Evolutionary conservation across 2,329 filamentous ascomycete species (phyloP).

Genomic region (Paraconiothyrium brasiliense): DNA sequence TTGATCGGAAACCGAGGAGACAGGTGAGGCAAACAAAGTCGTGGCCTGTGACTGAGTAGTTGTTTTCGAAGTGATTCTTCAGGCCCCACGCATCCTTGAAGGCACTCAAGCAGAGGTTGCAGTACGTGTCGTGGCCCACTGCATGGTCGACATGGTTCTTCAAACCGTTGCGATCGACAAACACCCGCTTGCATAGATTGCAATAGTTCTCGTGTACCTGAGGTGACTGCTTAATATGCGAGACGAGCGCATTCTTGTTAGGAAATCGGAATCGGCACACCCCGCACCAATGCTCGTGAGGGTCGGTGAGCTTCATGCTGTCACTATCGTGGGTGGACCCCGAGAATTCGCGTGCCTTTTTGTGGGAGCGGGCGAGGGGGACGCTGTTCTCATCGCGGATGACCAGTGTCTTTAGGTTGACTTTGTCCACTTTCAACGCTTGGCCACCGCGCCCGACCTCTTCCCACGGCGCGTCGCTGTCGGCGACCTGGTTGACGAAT

Average conservation of each 20-base stretch:
- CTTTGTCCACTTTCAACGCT: neutral
- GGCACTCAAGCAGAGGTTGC: constrained; percentile 46
- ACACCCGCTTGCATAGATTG: constrained; percentile 47
- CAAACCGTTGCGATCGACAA: constrained; percentile 46
- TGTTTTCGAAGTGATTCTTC: constrained; percentile 47
- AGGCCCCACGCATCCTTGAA: constrained; percentile 45
- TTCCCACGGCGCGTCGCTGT: constrained; percentile 37
- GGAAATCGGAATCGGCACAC: constrained; percentile 37
- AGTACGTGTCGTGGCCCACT: constrained; percentile 36
- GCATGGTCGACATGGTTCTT: constrained; percentile 47
- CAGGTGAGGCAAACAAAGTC: constrained; percentile 41
- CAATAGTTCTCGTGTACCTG: constrained; percentile 42
- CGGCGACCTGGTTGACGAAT: constrained; percentile 35
- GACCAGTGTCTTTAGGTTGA: constrained; percentile 16
- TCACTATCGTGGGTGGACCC: constrained; percentile 18
- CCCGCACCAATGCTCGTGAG: constrained; percentile 45
- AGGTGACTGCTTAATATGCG: constrained; percentile 37
- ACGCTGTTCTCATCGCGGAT: constrained; percentile 22
- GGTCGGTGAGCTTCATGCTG: constrained; percentile 27
- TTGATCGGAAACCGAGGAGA: constrained; percentile 35
- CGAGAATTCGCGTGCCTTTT: constrained; percentile 19
- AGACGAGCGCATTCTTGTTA: constrained; percentile 33
- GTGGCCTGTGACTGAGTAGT: constrained; percentile 37
- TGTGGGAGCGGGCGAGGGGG: neutral
- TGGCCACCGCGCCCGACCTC: constrained; percentile 35